phyloP scores from a whole-genome alignment of 192 early-diverging fungal species.

The Powellomyces hirtus region DNA sequence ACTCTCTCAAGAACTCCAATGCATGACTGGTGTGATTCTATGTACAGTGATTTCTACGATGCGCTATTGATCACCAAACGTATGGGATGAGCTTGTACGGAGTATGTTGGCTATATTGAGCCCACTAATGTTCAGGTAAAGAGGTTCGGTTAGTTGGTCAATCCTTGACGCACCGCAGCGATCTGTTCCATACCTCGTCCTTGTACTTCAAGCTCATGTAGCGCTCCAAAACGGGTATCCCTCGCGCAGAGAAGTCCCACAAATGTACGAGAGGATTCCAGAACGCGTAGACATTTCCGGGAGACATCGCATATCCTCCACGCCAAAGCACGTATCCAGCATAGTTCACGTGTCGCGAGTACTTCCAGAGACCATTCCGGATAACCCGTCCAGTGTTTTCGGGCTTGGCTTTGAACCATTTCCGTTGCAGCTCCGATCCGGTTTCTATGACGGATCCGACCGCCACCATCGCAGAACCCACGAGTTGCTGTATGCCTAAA shows the following conservation, averaged over 20 bases:
- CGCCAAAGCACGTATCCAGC: slow-evolving; percentile 18
- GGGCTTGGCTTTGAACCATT: slow-evolving; percentile 5
- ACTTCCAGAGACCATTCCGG: slow-evolving; percentile 3
- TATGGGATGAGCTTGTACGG: slow-evolving; percentile 20
- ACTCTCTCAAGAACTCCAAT: too few species aligned
- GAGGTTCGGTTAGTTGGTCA: background rate
- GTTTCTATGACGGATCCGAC: slow-evolving; percentile 13
- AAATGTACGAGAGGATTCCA: slow-evolving; percentile 24
- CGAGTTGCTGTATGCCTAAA: background rate
- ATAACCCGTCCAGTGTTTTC: background rate
- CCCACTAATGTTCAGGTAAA: slow-evolving; percentile 8
- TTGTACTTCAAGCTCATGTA: slow-evolving; percentile 19
- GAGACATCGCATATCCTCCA: slow-evolving; percentile 8
- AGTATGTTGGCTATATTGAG: background rate
- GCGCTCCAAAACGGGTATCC: slow-evolving; percentile 18
- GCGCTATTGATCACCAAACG: slow-evolving; percentile 22
- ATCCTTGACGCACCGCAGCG: background rate
- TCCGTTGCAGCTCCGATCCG: slow-evolving; percentile 16
- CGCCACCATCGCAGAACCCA: background rate
- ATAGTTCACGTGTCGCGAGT: slow-evolving; percentile 23
- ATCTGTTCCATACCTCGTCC: slow-evolving; percentile 15
- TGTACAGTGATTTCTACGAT: too few species aligned
- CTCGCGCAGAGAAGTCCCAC: slow-evolving; percentile 20
- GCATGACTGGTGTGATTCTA: too few species aligned
- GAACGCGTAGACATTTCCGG: slow-evolving; percentile 11